phyloP scores from a whole-genome alignment of 225 moss, liverwort and hornwort species.

The Anthoceros angustus region DNA sequence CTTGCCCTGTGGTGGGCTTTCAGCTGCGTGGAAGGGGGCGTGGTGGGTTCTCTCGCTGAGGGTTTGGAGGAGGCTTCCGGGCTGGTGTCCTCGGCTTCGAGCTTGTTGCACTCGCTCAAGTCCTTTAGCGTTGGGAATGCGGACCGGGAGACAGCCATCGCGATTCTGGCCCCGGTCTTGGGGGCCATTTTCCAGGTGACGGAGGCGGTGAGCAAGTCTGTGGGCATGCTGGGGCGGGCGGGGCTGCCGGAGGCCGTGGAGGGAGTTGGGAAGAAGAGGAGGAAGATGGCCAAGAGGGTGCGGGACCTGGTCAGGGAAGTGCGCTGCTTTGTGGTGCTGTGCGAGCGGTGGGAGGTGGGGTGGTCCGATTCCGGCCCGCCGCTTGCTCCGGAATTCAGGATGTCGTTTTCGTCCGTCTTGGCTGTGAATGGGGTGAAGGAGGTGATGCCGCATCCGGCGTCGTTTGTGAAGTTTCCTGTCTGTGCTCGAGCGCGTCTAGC shows the following conservation, averaged over 20 bases:
- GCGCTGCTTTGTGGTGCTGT: constrained; percentile 13
- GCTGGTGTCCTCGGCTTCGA: constrained; percentile 11
- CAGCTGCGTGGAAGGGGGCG: constrained; percentile 12
- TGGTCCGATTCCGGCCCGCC: constrained; percentile 8
- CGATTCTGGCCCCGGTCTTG: constrained; percentile 20
- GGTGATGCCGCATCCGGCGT: constrained; percentile 3
- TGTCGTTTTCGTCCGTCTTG: background rate
- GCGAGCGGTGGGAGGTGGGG: constrained; percentile 12
- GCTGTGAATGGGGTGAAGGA: background rate
- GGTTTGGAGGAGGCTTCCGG: constrained; percentile 7
- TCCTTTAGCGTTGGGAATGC: constrained; percentile 9
- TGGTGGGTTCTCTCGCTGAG: background rate
- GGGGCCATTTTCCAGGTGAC: constrained; percentile 15
- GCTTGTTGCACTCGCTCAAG: constrained; percentile 9
- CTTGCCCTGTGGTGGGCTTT: constrained; percentile 27
- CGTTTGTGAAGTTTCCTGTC: constrained; percentile 18
- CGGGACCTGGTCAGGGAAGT: constrained; percentile 15
- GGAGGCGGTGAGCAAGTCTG: constrained; percentile 7
- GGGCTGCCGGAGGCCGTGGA: background rate
- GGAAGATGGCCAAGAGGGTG: constrained; percentile 16
- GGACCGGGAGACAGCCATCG: constrained; percentile 14
- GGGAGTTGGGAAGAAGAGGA: constrained; percentile 2
- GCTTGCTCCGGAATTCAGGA: background rate
- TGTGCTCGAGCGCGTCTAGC: constrained; percentile 9
- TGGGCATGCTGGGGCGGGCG: constrained; percentile 1